phyloP scores from a whole-genome alignment of 148 eudicot genomes.

The Hydrangea macrophylla region DNA sequence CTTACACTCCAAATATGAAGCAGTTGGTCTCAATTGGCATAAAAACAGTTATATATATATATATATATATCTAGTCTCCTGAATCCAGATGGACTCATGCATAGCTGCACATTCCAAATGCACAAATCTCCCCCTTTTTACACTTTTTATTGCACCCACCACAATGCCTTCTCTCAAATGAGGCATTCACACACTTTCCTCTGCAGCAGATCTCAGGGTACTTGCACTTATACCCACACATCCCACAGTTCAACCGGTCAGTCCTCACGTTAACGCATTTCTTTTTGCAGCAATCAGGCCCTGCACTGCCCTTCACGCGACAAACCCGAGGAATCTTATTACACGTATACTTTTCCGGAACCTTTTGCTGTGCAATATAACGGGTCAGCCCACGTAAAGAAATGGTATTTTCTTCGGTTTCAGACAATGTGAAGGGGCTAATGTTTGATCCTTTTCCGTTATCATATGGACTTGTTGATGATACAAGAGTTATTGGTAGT shows the following conservation, averaged over 20 bases:
- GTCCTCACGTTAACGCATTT: conserved; percentile 7
- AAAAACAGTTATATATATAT: background rate
- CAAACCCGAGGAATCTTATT: conserved; percentile 1
- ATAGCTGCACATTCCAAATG: conserved; percentile 6
- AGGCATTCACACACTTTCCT: conserved; percentile 2
- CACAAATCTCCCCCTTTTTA: background rate
- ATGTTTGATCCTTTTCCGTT: background rate
- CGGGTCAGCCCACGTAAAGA: background rate
- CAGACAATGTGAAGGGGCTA: background rate
- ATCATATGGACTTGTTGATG: background rate
- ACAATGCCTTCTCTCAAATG: background rate
- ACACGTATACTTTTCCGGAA: background rate
- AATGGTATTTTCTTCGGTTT: background rate
- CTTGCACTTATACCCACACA: conserved; percentile 4
- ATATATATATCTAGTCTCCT: background rate
- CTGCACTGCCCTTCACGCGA: background rate
- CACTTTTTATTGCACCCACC: conserved; percentile 2
- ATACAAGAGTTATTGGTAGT: background rate
- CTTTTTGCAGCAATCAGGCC: conserved; percentile 11
- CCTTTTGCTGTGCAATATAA: background rate
- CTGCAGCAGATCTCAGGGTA: background rate
- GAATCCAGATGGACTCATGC: background rate
- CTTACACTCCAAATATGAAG: background rate
- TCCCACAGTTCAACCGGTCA: conserved; percentile 2
- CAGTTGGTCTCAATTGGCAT: too few relatives aligned